Base-by-base conservation (phyloP, 345 rosid species). In the Cochlearia excelsa region DNA sequence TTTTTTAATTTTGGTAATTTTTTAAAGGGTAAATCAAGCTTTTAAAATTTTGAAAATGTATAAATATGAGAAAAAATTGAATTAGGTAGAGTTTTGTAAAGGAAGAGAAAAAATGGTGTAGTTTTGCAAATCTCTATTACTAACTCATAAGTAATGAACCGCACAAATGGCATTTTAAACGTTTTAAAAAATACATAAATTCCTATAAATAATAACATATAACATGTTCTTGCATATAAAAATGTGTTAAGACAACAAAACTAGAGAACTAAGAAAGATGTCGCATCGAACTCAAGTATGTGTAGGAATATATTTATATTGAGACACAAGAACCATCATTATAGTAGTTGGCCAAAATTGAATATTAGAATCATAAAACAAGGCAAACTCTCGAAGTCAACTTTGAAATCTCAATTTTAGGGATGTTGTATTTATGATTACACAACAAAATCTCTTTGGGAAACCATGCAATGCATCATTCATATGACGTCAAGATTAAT, bases 221-320 rank as follows among this genome's bases (percentile, higher is more conserved):
- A 27, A 23, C 26, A 53, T 44, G 51, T 7, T 52, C 29, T 30
- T 46, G 31, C 59, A 51, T 44, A 26, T 51, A 47, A 54, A 59
- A 46, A 38, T 28, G 31, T 53, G 59, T 35, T 45, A 4, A 7
- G 38, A 30, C 10, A 60, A 44, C 46, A 3, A 0, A 46, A 16
- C 23, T 16, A 16, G 23, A 61, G 43, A 46, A 69, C 47, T 10
- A 47, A 61, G 54, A 48, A 59, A 59, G 46, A 41, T 52, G 81
- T 79, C 83, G 69, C 45, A 64, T 84, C 82, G 61, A 74, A 71
- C 83, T 75, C 78, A 57, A 78, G 74, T 70, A 57, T 48, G 26
- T 43, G 66, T 49, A 51, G 38, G 70, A 65, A 9, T 51, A 51
- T 2, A 27, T 4, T 63, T 54, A 46, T 46, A 45, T 26, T 16